Evolutionary conservation across 2,329 filamentous ascomycete genomes (phyloP).

Genomic region (Botrytis deweyae): DNA sequence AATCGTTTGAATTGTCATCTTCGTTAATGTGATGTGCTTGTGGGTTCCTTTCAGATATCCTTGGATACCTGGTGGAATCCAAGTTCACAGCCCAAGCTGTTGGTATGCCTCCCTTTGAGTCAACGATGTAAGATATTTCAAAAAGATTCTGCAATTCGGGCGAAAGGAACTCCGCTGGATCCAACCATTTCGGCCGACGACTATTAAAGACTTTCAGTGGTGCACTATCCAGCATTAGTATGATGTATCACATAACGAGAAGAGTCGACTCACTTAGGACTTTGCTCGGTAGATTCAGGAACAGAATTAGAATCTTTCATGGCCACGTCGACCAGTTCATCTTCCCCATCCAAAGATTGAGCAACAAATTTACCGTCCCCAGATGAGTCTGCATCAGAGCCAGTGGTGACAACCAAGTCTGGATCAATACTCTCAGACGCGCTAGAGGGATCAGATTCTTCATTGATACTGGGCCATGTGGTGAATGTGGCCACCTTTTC

Average conservation of each 20-base stretch:
- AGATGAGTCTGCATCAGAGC: conserved; percentile 64
- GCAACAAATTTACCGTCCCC: conserved; percentile 71
- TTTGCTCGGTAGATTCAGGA: conserved; percentile 20
- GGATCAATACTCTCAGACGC: conserved; percentile 59
- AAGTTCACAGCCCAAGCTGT: conserved; percentile 67
- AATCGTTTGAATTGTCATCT: conserved; percentile 24
- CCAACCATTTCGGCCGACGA: conserved; percentile 52
- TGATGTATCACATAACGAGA: neutral
- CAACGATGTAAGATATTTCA: conserved; percentile 65
- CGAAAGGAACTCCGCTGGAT: conserved; percentile 57
- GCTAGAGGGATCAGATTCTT: conserved; percentile 41
- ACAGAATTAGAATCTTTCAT: conserved; percentile 63
- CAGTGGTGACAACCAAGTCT: conserved; percentile 66
- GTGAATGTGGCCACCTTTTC: conserved; percentile 75
- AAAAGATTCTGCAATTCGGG: conserved; percentile 70
- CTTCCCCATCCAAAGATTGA: conserved; percentile 81
- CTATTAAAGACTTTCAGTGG: conserved; percentile 31
- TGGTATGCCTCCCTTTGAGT: conserved; percentile 60
- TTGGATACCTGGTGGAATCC: conserved; percentile 55
- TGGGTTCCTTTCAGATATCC: conserved; percentile 49
- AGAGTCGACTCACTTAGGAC: neutral
- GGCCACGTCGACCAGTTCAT: conserved; percentile 85
- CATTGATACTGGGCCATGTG: conserved; percentile 61
- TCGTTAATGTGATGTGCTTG: conserved; percentile 26
- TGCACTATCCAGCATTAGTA: conserved; percentile 15